Conservation (phyloP, 106 monocot genomes). For the Apostasia ramifera region DNA sequence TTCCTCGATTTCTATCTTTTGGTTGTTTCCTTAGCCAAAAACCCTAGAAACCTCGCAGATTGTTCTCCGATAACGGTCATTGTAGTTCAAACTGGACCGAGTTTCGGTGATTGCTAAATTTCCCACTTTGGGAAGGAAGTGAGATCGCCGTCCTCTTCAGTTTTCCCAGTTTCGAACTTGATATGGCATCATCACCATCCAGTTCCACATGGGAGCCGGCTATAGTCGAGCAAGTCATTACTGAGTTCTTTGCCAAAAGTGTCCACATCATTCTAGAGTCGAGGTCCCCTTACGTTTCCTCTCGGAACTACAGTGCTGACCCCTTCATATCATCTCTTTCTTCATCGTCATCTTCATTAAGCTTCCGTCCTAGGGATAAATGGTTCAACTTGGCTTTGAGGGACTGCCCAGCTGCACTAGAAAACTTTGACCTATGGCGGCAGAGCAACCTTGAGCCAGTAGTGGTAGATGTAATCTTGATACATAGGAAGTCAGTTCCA, state of each 20-base stretch:
- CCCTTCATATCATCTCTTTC: constrained; percentile 24
- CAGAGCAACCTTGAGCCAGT: constrained; percentile 65
- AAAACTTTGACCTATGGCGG: constrained; percentile 62
- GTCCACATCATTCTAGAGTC: constrained; percentile 67
- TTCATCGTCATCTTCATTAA: constrained; percentile 27
- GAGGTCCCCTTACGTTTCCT: constrained; percentile 62
- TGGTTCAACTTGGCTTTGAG: constrained; percentile 65
- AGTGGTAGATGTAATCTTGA: constrained; percentile 51
- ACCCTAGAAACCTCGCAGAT: constrained; percentile 2
- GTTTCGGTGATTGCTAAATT: not conserved
- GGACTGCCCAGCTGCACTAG: constrained; percentile 55
- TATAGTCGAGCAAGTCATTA: constrained; percentile 66
- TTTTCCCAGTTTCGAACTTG: not conserved
- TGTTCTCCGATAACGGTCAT: not conserved
- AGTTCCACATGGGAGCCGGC: constrained; percentile 34
- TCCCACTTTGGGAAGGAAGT: not conserved
- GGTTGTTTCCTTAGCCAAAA: not conserved
- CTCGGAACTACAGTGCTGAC: constrained; percentile 40
- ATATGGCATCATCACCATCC: constrained; percentile 29
- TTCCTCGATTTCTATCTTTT: not conserved
- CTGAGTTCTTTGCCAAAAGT: constrained; percentile 68
- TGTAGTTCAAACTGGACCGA: not conserved
- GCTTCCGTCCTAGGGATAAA: constrained; percentile 40
- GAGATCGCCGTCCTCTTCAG: not conserved
- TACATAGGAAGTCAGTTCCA: not conserved